Evolutionary conservation across 192 early-diverging fungal genomes (phyloP).

Genomic region (Podila verticillata): DNA sequence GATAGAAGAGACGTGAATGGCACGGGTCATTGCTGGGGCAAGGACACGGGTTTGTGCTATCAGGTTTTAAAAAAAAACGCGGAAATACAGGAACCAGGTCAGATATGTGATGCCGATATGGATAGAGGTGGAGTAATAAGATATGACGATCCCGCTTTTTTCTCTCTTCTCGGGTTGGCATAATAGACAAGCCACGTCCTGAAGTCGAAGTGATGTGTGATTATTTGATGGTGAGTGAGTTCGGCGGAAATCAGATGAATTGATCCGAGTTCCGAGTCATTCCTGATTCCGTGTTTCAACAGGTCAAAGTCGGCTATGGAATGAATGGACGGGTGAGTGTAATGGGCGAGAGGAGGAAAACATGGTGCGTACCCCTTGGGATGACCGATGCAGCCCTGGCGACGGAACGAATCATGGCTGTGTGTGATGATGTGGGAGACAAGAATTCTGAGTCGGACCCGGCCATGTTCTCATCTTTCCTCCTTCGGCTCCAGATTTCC

Average conservation of each 20-base stretch:
- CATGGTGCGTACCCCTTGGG: conserved; percentile 46
- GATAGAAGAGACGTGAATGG: conserved; percentile 36
- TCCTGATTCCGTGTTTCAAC: neutral
- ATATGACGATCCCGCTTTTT: neutral
- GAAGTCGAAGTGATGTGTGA: too few relatives aligned
- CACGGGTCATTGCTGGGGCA: conserved; percentile 36
- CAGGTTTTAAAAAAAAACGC: neutral
- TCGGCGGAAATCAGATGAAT: conserved; percentile 4
- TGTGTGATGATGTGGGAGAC: conserved; percentile 7
- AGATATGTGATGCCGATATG: neutral
- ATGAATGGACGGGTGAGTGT: neutral
- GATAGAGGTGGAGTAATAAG: too few relatives aligned
- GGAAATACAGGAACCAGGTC: neutral
- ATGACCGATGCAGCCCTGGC: conserved; percentile 40
- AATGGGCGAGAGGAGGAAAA: neutral
- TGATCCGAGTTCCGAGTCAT: conserved; percentile 5
- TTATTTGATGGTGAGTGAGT: neutral
- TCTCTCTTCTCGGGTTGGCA: neutral
- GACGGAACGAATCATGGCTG: conserved; percentile 43
- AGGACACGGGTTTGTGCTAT: conserved; percentile 45
- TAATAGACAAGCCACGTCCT: neutral
- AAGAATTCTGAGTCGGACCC: conserved; percentile 8
- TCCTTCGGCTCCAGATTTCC: neutral
- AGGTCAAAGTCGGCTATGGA: neutral
- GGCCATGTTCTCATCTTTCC: neutral